phyloP scores from a whole-genome alignment of 2,329 filamentous ascomycete species.

The Epichloe sylvatica region DNA sequence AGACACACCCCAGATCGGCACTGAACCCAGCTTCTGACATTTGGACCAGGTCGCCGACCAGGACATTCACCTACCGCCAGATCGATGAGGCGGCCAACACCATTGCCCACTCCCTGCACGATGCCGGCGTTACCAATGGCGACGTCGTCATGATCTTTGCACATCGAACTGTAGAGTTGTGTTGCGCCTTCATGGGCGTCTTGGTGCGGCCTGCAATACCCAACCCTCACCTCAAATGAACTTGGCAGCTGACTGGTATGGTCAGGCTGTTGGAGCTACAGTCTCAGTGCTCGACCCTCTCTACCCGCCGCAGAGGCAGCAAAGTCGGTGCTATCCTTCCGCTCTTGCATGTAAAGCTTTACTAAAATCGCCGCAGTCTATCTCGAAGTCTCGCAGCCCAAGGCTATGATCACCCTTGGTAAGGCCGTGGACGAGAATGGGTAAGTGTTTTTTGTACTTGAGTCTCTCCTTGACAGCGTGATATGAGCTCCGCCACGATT shows the following conservation, averaged over 20 bases:
- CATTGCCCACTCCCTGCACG: slow-evolving; percentile 64
- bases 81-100: slow-evolving; percentile 76
- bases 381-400: slow-evolving; percentile 64
- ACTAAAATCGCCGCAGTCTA: slow-evolving; percentile 33
- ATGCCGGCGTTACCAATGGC: slow-evolving; percentile 57
- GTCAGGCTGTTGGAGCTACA: slow-evolving; percentile 42
- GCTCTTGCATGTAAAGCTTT: background rate
- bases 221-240: background rate
- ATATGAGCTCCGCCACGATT: no score
- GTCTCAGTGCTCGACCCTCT: slow-evolving; percentile 58
- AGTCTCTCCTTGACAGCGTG: no score
- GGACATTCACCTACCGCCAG: slow-evolving; percentile 72
- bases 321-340: slow-evolving; percentile 4
- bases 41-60: slow-evolving; percentile 17
- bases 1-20: slow-evolving; percentile 14
- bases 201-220: slow-evolving; percentile 15
- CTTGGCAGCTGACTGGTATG: background rate
- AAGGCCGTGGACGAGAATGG: slow-evolving; percentile 42
- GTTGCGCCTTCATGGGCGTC: slow-evolving; percentile 61
- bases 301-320: slow-evolving; percentile 18
- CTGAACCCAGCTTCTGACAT: background rate
- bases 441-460: no score
- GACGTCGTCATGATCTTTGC: slow-evolving; percentile 93
- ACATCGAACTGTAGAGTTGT: slow-evolving; percentile 57
- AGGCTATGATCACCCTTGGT: slow-evolving; percentile 52